These are phyloP conservation scores for Vigna mungo DNA, from an alignment of 306 rosid species.

Conservation along the genomic window DNA sequence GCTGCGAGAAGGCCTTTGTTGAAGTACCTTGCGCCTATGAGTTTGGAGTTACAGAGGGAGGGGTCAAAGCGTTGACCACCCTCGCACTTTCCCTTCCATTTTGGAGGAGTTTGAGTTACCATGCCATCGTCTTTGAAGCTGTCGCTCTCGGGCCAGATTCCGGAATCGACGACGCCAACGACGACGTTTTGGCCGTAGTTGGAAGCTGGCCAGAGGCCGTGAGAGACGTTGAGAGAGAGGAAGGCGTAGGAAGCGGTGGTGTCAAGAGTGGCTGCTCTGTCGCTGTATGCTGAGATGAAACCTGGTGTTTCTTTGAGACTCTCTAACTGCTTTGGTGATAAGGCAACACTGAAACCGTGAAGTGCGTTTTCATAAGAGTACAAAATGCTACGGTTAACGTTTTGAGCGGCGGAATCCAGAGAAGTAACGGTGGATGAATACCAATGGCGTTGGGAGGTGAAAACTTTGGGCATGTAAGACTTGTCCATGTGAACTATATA, in stretches of 20 bases:
- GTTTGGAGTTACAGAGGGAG: conserved; percentile 10
- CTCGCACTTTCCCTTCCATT: neutral
- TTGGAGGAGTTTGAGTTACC: neutral
- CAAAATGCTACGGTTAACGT: neutral
- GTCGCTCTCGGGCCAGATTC: conserved; percentile 10
- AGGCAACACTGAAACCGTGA: neutral
- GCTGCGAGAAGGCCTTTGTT: neutral
- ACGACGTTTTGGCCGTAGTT: conserved; percentile 9
- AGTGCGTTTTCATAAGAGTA: conserved; percentile 6
- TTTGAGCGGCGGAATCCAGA: neutral
- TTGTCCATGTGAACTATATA: conserved; percentile 17
- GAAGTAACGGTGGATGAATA: neutral
- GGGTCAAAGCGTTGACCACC: neutral
- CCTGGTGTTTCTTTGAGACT: neutral
- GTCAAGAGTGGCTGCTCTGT: neutral
- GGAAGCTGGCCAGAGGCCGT: conserved; percentile 25
- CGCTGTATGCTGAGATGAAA: conserved; percentile 19
- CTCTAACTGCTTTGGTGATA: neutral
- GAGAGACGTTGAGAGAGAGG: conserved; percentile 4
- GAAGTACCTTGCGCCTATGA: conserved; percentile 8
- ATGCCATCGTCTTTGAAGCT: conserved; percentile 16
- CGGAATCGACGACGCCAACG: conserved; percentile 1
- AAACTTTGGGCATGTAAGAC: neutral
- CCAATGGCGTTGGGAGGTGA: neutral
- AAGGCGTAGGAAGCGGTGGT: neutral